These are phyloP conservation scores for Aureobasidium sp. DNA, from an alignment of 2,329 filamentous ascomycete species.

Conservation along the genomic window DNA sequence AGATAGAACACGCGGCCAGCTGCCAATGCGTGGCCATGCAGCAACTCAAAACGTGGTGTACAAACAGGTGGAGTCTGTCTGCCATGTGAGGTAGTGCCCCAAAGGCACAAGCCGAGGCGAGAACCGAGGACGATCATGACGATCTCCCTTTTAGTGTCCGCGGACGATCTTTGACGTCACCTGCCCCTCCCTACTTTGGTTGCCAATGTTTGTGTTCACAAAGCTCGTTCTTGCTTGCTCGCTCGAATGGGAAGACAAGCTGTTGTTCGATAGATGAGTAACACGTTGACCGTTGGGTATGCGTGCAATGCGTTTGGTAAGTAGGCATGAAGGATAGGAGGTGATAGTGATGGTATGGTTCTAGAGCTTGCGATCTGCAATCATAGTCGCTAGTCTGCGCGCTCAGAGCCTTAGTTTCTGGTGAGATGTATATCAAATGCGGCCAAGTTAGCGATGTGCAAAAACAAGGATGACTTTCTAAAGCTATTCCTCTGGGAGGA, in stretches of 20 bases:
- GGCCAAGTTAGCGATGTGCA: neutral
- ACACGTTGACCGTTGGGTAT: too few relatives aligned
- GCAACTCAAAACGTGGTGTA: neutral
- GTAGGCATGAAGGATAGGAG: neutral
- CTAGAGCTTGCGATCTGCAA: slow-evolving; percentile 5
- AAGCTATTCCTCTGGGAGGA: neutral
- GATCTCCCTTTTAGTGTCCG: slow-evolving; percentile 6
- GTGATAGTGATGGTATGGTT: neutral
- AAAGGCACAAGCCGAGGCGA: neutral
- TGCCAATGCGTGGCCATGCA: neutral
- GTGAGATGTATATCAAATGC: neutral
- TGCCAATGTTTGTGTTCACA: neutral
- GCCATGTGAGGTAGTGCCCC: neutral
- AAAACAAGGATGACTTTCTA: neutral
- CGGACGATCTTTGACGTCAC: neutral
- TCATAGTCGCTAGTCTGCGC: neutral
- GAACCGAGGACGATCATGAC: neutral
- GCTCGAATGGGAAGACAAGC: neutral
- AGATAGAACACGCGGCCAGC: neutral
- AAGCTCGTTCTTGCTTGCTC: neutral
- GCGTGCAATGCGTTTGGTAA: neutral
- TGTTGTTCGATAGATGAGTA: neutral
- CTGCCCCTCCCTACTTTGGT: neutral
- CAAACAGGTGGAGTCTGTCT: neutral
- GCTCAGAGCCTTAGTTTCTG: neutral